Base-by-base conservation (phyloP, 495 filamentous ascomycete genomes). In the Acidomyces sp. region DNA sequence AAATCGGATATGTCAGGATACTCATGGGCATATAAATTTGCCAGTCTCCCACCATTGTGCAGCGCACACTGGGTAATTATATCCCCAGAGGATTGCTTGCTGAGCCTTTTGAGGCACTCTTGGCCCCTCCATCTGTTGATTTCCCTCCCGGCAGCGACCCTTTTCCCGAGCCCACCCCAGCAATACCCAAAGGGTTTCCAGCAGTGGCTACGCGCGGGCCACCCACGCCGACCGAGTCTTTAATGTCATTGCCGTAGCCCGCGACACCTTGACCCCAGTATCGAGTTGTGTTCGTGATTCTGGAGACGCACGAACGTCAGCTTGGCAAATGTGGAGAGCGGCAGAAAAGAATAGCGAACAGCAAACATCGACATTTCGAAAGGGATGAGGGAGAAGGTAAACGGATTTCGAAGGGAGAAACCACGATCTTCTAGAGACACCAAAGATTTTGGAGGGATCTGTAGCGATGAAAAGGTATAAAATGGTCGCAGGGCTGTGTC, bases 221-320 rank as follows among this genome's bases (percentile, higher is more conserved):
- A 0, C 34, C 49, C 4, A 63, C 64, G 9, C 57, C 59, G 0
- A 63, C 64, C 2, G 50, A 49, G 44, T 69, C 65, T 32, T 65
- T 67, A 45, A 69, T 58, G 37, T 55, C 57, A 54, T 69, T 69
- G 25, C 63, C 66, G 41, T 62, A 64, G 34, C 63, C 60, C 40
- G 61, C 61, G 17, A 65, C 62, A 42, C 57, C 55, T 45, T 62
- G 53, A 20, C 58, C 65, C 59, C 61, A 68, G 31, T 41, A 43
- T 16, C 54, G 53, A 2, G 63, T 55, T 1, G 59, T 55, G 34
- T 53, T 49, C 9, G 64, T 40, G 24, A 63, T 52, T 29, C 60
- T 63, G 29, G n/a, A n/a, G n/a, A n/a, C n/a, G n/a, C n/a, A n/a
- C n/a, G n/a, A n/a, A n/a, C n/a, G n/a, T n/a, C n/a, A n/a, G n/a